These are phyloP conservation scores for Hypoxylon sp. DNA, from an alignment of 2,329 filamentous ascomycete genomes.

Conservation along the genomic window DNA sequence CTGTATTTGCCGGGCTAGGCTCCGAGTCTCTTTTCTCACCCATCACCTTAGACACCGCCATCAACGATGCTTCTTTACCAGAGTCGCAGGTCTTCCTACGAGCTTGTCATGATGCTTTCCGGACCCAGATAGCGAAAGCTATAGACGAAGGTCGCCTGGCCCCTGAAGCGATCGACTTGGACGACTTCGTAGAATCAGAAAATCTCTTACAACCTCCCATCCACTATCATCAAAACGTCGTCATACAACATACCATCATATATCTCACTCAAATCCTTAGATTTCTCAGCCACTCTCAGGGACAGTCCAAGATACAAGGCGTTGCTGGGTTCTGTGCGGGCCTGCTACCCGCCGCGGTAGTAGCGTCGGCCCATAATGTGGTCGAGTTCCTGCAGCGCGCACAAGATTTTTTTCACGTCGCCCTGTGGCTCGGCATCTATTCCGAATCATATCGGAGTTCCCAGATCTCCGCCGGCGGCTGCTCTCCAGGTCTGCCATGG, in stretches of 20 bases:
- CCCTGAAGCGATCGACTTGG: slow-evolving; percentile 14
- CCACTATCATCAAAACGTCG: slow-evolving; percentile 22
- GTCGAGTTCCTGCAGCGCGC: slow-evolving; percentile 22
- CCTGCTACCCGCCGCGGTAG: slow-evolving; percentile 21
- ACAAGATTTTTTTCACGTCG: slow-evolving; percentile 23
- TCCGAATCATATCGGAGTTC: slow-evolving; percentile 18
- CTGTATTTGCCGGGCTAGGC: slow-evolving; percentile 28
- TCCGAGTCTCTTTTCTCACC: slow-evolving; percentile 24
- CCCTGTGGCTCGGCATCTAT: slow-evolving; percentile 19
- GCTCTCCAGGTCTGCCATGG: slow-evolving; percentile 15
- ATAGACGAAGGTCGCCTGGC: slow-evolving; percentile 11
- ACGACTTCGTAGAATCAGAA: slow-evolving; percentile 20
- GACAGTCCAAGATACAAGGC: slow-evolving; percentile 3
- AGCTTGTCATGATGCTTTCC: slow-evolving; percentile 17
- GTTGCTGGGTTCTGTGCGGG: slow-evolving; percentile 25
- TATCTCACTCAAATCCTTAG: slow-evolving; percentile 25
- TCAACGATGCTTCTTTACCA: slow-evolving; percentile 17
- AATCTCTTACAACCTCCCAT: slow-evolving; percentile 13
- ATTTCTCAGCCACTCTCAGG: slow-evolving; percentile 10
- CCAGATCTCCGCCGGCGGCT: slow-evolving; percentile 9
- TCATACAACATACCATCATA: slow-evolving; percentile 26
- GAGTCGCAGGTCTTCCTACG: slow-evolving; percentile 21
- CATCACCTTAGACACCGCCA: slow-evolving; percentile 11
- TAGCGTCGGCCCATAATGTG: slow-evolving; percentile 13
- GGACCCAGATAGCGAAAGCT: slow-evolving; percentile 10